Conservation (phyloP, 1,139 yeast species). For the Kluyveromyces sp. region DNA sequence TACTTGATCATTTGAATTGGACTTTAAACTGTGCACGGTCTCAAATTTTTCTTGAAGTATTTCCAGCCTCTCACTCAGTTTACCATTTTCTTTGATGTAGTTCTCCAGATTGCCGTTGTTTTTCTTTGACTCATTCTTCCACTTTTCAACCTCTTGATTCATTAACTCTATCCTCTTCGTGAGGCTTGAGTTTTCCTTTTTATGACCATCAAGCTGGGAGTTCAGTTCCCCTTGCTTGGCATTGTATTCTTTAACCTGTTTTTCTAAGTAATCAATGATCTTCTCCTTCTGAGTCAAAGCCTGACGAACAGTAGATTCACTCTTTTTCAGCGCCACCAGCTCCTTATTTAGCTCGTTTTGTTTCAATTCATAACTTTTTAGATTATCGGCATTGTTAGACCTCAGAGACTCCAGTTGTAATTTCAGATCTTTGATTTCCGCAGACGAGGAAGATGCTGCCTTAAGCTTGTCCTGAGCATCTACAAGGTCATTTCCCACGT, state of each 20-base stretch:
- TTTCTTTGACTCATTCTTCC: slow-evolving; percentile 39
- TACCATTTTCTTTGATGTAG: slow-evolving; percentile 49
- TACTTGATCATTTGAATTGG: slow-evolving; percentile 46
- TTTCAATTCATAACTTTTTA: slow-evolving; percentile 18
- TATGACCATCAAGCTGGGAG: slow-evolving; percentile 19
- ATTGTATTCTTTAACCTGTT: slow-evolving; percentile 35
- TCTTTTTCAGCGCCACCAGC: slow-evolving; percentile 28
- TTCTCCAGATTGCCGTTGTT: slow-evolving; percentile 39
- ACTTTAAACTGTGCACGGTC: slow-evolving; percentile 40
- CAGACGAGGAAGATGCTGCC: slow-evolving; percentile 10
- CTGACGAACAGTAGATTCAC: slow-evolving; percentile 25
- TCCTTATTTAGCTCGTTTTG: slow-evolving; percentile 33
- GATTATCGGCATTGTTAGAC: slow-evolving; percentile 23
- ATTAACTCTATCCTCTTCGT: slow-evolving; percentile 29
- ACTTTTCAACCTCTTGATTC: slow-evolving; percentile 33
- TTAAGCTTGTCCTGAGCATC: slow-evolving; percentile 28
- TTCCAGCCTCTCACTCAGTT: slow-evolving; percentile 42
- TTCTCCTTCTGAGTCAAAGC: slow-evolving; percentile 41
- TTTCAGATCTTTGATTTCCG: slow-evolving; percentile 7
- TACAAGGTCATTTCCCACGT: slow-evolving; percentile 72
- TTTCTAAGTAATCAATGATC: slow-evolving; percentile 41
- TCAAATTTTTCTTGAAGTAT: slow-evolving; percentile 48
- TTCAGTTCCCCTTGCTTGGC: slow-evolving; percentile 25
- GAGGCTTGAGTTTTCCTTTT: slow-evolving; percentile 26
- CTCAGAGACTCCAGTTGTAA: slow-evolving; percentile 19